A percentile compares a stretch with the other conserved stretches of the same genome.
These are phyloP conservation scores for Vachellia collinsii DNA, from an alignment of 306 rosid genomes.

Conservation along the genomic window DNA sequence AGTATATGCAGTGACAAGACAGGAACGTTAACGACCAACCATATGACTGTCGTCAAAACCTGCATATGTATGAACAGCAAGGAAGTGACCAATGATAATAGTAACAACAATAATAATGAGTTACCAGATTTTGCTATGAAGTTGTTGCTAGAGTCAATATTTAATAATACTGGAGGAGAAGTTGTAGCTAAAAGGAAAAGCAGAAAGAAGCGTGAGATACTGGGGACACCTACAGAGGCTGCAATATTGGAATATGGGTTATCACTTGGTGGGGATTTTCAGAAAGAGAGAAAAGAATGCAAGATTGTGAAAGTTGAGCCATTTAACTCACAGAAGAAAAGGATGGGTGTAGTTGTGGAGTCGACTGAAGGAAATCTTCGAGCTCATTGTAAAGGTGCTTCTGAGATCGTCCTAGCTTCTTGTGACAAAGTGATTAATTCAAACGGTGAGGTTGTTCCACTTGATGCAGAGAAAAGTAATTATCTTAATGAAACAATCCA, in stretches of 20 bases:
- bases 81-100: slow-evolving; percentile 46
- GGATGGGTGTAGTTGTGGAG: slow-evolving; percentile 87
- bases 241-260: slow-evolving; percentile 83
- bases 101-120: neutral
- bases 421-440: too few relatives aligned
- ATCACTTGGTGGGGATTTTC: slow-evolving; percentile 75
- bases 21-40: slow-evolving; percentile 94
- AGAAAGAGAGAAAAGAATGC: slow-evolving; percentile 62
- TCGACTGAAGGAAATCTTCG: slow-evolving; percentile 66
- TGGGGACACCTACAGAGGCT: slow-evolving; percentile 91
- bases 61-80: slow-evolving; percentile 75
- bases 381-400: slow-evolving; percentile 72
- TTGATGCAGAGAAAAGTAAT: too few relatives aligned
- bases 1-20: slow-evolving; percentile 93
- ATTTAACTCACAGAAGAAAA: slow-evolving; percentile 85
- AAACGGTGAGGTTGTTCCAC: too few relatives aligned
- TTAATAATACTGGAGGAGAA: slow-evolving; percentile 90
- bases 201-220: slow-evolving; percentile 70
- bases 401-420: too few relatives aligned
- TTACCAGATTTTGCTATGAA: slow-evolving; percentile 61
- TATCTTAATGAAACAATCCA: too few relatives aligned
- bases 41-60: slow-evolving; percentile 87
- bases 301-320: slow-evolving; percentile 83
- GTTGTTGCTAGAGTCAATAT: slow-evolving; percentile 73
- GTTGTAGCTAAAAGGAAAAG: slow-evolving; percentile 71